Conservation (phyloP, 2,329 filamentous ascomycete species). For the Penicillium carneum region DNA sequence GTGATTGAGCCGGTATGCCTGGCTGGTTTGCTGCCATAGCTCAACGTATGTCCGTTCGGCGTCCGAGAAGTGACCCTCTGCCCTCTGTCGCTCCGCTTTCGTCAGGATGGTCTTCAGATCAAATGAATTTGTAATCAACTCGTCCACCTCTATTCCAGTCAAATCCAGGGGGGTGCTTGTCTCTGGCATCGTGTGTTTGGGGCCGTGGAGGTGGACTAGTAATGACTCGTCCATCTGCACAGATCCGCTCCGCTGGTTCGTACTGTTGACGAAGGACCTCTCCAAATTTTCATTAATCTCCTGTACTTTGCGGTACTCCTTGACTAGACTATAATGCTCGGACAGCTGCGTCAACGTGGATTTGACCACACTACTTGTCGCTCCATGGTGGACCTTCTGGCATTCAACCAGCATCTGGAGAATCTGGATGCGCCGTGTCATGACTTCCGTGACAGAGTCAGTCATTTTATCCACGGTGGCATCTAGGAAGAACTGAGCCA, state of each 20-base stretch:
- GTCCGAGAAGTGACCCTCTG: constrained; percentile 40
- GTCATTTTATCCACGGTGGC: constrained; percentile 50
- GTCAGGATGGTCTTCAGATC: constrained; percentile 47
- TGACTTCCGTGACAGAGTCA: constrained; percentile 43
- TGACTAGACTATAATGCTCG: constrained; percentile 58
- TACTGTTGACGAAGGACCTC: constrained; percentile 32
- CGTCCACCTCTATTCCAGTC: constrained; percentile 52
- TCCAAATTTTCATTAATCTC: background rate
- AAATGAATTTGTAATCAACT: constrained; percentile 45
- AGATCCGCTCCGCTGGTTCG: constrained; percentile 39
- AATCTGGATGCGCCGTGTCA: constrained; percentile 53
- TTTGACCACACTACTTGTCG: constrained; percentile 56
- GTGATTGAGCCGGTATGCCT: background rate
- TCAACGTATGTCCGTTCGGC: constrained; percentile 60
- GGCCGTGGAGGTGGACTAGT: constrained; percentile 41
- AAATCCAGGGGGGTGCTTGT: constrained; percentile 34
- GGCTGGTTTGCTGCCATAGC: constrained; percentile 60
- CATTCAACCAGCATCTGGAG: constrained; percentile 58
- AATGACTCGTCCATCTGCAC: constrained; percentile 36
- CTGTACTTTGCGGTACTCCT: constrained; percentile 56
- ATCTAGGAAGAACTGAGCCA: constrained; percentile 56
- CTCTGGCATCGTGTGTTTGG: constrained; percentile 22
- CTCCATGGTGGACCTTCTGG: constrained; percentile 59
- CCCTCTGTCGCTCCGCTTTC: constrained; percentile 21
- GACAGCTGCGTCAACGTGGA: constrained; percentile 55